Percentiles rank a stretch among this genome's conserved stretches.
Evolutionary conservation across 371 early-diverging fungal species (phyloP).

Genomic region (Rhizopus arrhizus): DNA sequence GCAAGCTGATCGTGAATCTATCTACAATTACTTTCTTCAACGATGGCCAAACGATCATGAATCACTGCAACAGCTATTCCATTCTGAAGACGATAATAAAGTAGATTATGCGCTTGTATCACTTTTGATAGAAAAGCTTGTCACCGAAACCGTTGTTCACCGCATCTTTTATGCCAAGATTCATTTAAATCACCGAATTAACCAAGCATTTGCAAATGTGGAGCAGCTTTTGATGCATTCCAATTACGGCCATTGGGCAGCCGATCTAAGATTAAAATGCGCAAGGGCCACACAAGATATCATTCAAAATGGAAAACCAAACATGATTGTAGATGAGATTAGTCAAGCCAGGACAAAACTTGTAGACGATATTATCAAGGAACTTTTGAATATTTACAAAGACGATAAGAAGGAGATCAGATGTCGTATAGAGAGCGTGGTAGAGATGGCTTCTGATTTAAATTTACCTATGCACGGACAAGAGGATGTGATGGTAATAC

Average conservation of each 20-base stretch:
- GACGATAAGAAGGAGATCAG: not conserved
- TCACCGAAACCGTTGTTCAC: conserved; percentile 7
- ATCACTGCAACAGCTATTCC: conserved; percentile 6
- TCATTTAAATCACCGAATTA: conserved; percentile 13
- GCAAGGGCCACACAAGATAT: conserved; percentile 18
- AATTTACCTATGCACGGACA: conserved; percentile 28
- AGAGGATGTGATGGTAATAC: conserved; percentile 14
- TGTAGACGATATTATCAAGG: not conserved
- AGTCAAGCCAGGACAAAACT: not conserved
- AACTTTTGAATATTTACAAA: conserved; percentile 3
- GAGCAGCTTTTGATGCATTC: not conserved
- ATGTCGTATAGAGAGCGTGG: conserved; percentile 15
- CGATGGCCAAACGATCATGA: not conserved
- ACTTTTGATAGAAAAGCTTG: conserved; percentile 17
- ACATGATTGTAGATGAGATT: not conserved
- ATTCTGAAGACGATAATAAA: not conserved
- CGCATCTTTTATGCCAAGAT: conserved; percentile 11
- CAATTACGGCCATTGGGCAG: conserved; percentile 6
- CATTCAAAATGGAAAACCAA: not conserved
- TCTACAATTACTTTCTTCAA: conserved; percentile 1
- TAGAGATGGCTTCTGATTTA: conserved; percentile 29
- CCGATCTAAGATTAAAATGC: conserved; percentile 21
- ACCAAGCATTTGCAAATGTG: not conserved
- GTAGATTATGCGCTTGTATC: conserved; percentile 22
- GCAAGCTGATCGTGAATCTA: not conserved